Conservation (phyloP, 1,284 basidiomycete species). For the Papiliotrema flavescens region DNA sequence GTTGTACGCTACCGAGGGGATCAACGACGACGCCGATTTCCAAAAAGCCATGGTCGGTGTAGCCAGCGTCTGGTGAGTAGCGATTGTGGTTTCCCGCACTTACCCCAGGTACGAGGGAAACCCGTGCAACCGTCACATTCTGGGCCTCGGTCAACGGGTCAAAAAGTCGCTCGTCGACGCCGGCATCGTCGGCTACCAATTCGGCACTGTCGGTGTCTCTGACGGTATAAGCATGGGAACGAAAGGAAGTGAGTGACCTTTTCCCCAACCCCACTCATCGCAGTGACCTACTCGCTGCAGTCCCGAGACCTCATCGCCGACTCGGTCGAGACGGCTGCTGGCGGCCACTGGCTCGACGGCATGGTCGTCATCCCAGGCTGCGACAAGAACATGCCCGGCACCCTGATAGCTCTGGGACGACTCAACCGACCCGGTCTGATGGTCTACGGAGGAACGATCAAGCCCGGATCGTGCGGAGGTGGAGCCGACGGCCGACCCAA, state of each 20-base stretch:
- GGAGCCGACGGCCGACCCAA: slow-evolving; percentile 37
- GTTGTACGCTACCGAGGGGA: slow-evolving; percentile 91
- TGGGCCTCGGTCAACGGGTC: slow-evolving; percentile 78
- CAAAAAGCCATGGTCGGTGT: slow-evolving; percentile 94
- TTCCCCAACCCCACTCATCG: slow-evolving; percentile 3
- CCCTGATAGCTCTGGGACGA: slow-evolving; percentile 85
- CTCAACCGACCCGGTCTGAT: slow-evolving; percentile 92
- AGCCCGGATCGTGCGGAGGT: slow-evolving; percentile 75
- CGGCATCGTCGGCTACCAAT: slow-evolving; percentile 89
- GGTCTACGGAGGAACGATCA: slow-evolving; percentile 95
- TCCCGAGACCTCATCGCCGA: slow-evolving; percentile 96
- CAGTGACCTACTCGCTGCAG: slow-evolving; percentile 87
- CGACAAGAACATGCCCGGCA: slow-evolving; percentile 98
- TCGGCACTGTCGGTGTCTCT: slow-evolving; percentile 93
- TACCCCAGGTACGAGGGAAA: slow-evolving; percentile 79
- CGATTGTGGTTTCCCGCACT: not conserved
- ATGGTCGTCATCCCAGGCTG: slow-evolving; percentile 95
- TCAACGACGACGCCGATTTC: slow-evolving; percentile 72
- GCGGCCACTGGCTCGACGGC: slow-evolving; percentile 96
- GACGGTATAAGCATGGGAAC: slow-evolving; percentile 99
- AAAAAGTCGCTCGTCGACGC: slow-evolving; percentile 68
- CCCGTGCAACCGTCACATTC: slow-evolving; percentile 84
- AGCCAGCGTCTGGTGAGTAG: slow-evolving; percentile 81
- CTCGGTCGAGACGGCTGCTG: slow-evolving; percentile 91
- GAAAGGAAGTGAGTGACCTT: slow-evolving; percentile 55